Evolutionary conservation across 345 rosid species (phyloP).

Genomic region (Combretum micranthum): DNA sequence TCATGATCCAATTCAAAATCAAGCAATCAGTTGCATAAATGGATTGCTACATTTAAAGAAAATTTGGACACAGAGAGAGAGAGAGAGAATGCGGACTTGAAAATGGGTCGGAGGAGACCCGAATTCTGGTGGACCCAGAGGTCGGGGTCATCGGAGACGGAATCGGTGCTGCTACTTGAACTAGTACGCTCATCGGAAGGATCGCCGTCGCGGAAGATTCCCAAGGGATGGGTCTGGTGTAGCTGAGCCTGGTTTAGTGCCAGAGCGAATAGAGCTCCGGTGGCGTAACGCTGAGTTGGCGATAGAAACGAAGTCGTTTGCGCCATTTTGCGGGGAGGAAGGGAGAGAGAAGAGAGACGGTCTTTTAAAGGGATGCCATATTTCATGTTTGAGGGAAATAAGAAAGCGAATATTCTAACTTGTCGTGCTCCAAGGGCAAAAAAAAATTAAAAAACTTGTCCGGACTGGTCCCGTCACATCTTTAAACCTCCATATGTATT

Average conservation of each 20-base stretch:
- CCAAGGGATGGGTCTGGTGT: constrained; percentile 68
- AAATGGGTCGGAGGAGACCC: constrained; percentile 76
- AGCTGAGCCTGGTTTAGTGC: constrained; percentile 85
- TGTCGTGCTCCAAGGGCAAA: too few relatives aligned
- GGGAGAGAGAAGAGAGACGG: not conserved
- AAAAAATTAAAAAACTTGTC: too few relatives aligned
- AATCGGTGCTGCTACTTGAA: constrained; percentile 51
- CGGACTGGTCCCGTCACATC: too few relatives aligned
- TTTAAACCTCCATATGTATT: too few relatives aligned
- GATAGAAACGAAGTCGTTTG: constrained; percentile 43
- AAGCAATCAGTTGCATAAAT: too few relatives aligned
- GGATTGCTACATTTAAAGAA: too few relatives aligned
- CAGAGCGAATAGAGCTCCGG: constrained; percentile 71
- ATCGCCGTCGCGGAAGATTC: constrained; percentile 23
- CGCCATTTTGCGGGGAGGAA: constrained; percentile 5
- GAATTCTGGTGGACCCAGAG: constrained; percentile 81
- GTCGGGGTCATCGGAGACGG: constrained; percentile 68
- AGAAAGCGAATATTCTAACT: not conserved
- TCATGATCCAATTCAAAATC: too few relatives aligned
- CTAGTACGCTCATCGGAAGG: constrained; percentile 35
- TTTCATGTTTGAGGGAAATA: too few relatives aligned
- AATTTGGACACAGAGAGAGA: too few relatives aligned
- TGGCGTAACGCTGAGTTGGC: constrained; percentile 70
- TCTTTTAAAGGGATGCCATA: not conserved
- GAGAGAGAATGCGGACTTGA: constrained; percentile 37